phyloP scores from a whole-genome alignment of 2,329 filamentous ascomycete species.

The Colletotrichum tanaceti region DNA sequence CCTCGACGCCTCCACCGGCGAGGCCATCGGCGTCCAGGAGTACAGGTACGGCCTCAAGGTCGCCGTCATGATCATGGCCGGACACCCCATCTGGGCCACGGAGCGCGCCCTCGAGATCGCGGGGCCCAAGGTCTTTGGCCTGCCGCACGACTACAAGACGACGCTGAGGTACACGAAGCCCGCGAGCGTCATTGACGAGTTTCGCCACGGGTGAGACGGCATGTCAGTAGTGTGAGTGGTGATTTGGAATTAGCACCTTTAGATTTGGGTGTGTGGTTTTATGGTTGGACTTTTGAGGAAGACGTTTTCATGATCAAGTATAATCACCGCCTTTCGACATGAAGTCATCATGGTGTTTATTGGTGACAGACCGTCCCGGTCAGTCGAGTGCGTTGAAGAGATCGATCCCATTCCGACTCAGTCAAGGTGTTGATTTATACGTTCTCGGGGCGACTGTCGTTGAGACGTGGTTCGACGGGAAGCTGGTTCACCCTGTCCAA shows the following conservation, averaged over 20 bases:
- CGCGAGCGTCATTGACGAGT: conserved; percentile 40
- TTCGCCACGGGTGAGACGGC: too few species aligned
- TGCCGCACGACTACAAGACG: conserved; percentile 39
- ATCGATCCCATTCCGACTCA: not conserved
- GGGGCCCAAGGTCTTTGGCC: conserved; percentile 40
- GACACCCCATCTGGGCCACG: conserved; percentile 34
- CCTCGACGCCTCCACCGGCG: conserved; percentile 52
- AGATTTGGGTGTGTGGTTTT: too few species aligned
- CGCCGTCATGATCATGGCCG: conserved; percentile 40
- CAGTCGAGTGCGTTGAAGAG: conserved; percentile 14
- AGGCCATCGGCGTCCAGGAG: conserved; percentile 53
- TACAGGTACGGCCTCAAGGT: conserved; percentile 48
- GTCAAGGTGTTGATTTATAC: not conserved
- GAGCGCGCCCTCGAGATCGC: conserved; percentile 43
- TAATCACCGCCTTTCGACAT: too few species aligned
- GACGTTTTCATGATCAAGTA: not conserved
- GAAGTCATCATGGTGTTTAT: not conserved
- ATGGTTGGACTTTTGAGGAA: not conserved
- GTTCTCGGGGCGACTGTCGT: conserved; percentile 55
- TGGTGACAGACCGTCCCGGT: conserved; percentile 1
- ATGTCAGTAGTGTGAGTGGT: too few species aligned
- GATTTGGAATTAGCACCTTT: too few species aligned
- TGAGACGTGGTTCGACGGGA: conserved; percentile 67
- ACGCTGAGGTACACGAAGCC: conserved; percentile 37
- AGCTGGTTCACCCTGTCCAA: conserved; percentile 50